Evolutionary conservation across 768 basidiomycete species (phyloP).

Genomic region (Pluteus cervinus): DNA sequence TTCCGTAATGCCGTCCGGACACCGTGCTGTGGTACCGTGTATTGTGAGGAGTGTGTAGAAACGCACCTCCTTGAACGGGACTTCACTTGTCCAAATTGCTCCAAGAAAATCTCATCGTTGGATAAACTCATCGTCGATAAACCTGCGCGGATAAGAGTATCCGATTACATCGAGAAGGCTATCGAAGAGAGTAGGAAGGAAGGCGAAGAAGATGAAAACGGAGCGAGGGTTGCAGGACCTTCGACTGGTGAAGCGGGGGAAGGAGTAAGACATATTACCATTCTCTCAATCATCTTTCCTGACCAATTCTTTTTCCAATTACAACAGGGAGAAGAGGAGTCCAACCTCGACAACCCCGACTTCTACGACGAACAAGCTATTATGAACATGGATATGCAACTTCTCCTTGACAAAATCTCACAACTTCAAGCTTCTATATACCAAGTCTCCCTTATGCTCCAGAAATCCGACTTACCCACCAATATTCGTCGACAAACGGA

Average conservation of each 20-base stretch:
- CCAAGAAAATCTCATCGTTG: conserved; percentile 80
- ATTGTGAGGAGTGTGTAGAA: conserved; percentile 97
- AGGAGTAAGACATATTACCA: too few species aligned
- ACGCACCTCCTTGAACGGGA: conserved; percentile 91
- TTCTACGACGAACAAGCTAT: conserved; percentile 72
- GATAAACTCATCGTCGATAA: conserved; percentile 84
- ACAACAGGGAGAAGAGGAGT: conserved; percentile 11
- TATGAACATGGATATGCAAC: conserved; percentile 58
- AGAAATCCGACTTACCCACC: conserved; percentile 67
- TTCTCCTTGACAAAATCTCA: conserved; percentile 70
- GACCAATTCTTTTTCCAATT: neutral
- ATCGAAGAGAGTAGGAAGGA: conserved; percentile 76
- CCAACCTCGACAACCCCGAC: conserved; percentile 47
- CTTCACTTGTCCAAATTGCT: conserved; percentile 89
- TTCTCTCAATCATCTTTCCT: too few species aligned
- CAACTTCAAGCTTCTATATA: conserved; percentile 80
- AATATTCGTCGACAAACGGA: conserved; percentile 76
- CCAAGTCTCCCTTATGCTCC: conserved; percentile 76
- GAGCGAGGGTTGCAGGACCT: conserved; percentile 13
- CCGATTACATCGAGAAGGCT: conserved; percentile 75
- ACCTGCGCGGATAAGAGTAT: conserved; percentile 68
- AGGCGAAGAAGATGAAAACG: conserved; percentile 36
- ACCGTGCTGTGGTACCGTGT: conserved; percentile 86
- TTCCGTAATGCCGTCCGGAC: conserved; percentile 93
- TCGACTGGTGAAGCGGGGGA: conserved; percentile 24